phyloP scores from a whole-genome alignment of 495 filamentous ascomycete genomes.

The Aspergillus kassunensis region DNA sequence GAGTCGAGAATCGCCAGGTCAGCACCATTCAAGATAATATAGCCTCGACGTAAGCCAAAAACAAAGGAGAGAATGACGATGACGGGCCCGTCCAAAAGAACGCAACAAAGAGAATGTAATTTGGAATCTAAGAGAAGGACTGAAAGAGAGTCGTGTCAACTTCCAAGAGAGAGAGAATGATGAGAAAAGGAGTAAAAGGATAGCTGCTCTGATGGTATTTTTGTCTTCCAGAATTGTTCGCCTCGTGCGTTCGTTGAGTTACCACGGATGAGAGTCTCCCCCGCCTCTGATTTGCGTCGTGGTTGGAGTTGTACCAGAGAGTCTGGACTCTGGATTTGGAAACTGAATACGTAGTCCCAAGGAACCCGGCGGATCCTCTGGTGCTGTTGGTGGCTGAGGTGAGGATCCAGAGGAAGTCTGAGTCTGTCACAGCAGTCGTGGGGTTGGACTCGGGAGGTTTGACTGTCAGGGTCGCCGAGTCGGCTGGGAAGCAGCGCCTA shows the following conservation, averaged over 20 bases:
- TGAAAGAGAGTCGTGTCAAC: constrained; percentile 1
- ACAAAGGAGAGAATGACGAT: constrained; percentile 14
- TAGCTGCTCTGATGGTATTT: background rate
- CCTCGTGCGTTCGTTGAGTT: constrained; percentile 9
- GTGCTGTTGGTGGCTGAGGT: background rate
- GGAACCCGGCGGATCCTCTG: constrained; percentile 2
- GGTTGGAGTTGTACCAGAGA: background rate
- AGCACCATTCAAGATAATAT: constrained; percentile 32
- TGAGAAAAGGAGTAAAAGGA: constrained; percentile 9
- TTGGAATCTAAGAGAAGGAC: constrained; percentile 1
- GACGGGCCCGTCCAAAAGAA: background rate
- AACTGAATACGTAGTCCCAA: too few relatives aligned
- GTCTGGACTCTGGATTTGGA: too few relatives aligned
- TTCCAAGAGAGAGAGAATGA: constrained; percentile 2
- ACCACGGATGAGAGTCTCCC: constrained; percentile 13
- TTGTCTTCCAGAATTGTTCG: constrained; percentile 5
- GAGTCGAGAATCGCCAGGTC: background rate
- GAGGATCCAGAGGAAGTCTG: background rate
- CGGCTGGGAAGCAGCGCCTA: too few relatives aligned
- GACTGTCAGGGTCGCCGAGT: too few relatives aligned
- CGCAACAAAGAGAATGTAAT: constrained; percentile 13
- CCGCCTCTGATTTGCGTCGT: constrained; percentile 11
- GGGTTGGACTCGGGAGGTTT: too few relatives aligned
- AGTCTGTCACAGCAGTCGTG: too few relatives aligned
- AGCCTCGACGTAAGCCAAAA: constrained; percentile 21